Percentiles rank a stretch among this genome's conserved stretches.
Conservation (phyloP, 768 basidiomycete genomes). For the Pleurotus ostreatus region DNA sequence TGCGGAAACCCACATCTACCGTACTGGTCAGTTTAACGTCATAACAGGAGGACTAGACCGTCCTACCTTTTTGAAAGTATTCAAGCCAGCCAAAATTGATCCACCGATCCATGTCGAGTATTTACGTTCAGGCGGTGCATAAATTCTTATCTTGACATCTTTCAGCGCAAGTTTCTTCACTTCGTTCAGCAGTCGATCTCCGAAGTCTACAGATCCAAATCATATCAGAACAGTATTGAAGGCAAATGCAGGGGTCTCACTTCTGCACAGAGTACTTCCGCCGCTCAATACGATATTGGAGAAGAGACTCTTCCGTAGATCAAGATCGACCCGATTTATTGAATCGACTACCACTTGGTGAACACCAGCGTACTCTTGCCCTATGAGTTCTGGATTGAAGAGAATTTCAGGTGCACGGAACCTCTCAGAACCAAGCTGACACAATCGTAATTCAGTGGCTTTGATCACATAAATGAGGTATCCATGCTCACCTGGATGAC, state of each 20-base stretch:
- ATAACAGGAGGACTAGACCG: constrained; percentile 1
- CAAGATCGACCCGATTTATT: constrained; percentile 92
- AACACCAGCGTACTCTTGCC: constrained; percentile 93
- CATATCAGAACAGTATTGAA: background rate
- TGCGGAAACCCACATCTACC: constrained; percentile 98
- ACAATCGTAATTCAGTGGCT: background rate
- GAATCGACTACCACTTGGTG: constrained; percentile 99
- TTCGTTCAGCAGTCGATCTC: constrained; percentile 93
- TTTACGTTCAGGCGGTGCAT: constrained; percentile 98
- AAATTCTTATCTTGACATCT: constrained; percentile 98
- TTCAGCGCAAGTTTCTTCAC: constrained; percentile 94
- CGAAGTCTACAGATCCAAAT: constrained; percentile 59
- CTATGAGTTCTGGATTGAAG: constrained; percentile 96
- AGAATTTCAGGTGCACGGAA: constrained; percentile 97
- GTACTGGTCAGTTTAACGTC: constrained; percentile 9
- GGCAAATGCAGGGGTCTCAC: constrained; percentile 35
- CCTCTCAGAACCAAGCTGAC: constrained; percentile 87
- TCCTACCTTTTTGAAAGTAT: constrained; percentile 92
- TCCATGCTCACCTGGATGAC: constrained; percentile 66
- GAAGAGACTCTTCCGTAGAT: constrained; percentile 91
- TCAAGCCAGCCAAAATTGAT: constrained; percentile 91
- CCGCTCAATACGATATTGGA: constrained; percentile 97
- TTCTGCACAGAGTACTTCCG: constrained; percentile 92
- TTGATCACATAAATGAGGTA: constrained; percentile 2
- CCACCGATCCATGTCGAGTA: constrained; percentile 98